Percentiles rank a stretch among this genome's conserved stretches.
Conservation (phyloP, 2,329 filamentous ascomycete species). For the Cryphonectria japonica region DNA sequence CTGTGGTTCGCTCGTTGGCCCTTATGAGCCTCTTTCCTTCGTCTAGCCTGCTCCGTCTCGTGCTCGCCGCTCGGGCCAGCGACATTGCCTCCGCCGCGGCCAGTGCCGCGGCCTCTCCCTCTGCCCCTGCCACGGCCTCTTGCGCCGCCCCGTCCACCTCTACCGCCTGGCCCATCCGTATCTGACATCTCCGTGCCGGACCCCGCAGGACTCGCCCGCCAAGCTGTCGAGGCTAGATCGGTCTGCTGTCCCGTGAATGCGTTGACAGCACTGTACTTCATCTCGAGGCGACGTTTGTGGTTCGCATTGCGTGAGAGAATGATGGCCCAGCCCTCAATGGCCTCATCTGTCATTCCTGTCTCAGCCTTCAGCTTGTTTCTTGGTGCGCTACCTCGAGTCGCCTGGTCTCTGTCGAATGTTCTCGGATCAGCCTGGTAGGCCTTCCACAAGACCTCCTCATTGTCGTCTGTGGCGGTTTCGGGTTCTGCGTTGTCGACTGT, state of each 20-base stretch:
- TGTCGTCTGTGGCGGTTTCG: conserved; percentile 47
- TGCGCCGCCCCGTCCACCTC: conserved; percentile 49
- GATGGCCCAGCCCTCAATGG: conserved; percentile 90
- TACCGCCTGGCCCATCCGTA: conserved; percentile 47
- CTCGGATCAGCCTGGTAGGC: conserved; percentile 68
- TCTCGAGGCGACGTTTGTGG: conserved; percentile 70
- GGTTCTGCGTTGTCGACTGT: conserved; percentile 69
- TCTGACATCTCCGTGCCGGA: conserved; percentile 63
- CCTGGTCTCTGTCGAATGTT: conserved; percentile 72
- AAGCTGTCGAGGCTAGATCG: conserved; percentile 68
- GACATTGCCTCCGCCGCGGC: conserved; percentile 62
- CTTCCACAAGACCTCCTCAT: conserved; percentile 75
- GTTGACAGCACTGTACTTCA: conserved; percentile 57
- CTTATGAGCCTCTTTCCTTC: conserved; percentile 82
- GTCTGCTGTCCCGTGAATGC: conserved; percentile 68
- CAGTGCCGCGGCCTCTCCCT: conserved; percentile 48
- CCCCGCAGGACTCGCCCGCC: conserved; percentile 56
- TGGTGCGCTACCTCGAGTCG: conserved; percentile 66
- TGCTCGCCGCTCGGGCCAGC: conserved; percentile 69
- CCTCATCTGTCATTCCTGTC: conserved; percentile 90
- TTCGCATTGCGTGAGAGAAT: conserved; percentile 79
- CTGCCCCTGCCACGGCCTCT: conserved; percentile 47
- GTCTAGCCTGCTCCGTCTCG: conserved; percentile 71
- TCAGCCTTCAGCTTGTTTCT: conserved; percentile 70
- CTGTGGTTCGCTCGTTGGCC: conserved; percentile 84